Base-by-base conservation (phyloP, 1,284 basidiomycete genomes). In the Ustilago curta region DNA sequence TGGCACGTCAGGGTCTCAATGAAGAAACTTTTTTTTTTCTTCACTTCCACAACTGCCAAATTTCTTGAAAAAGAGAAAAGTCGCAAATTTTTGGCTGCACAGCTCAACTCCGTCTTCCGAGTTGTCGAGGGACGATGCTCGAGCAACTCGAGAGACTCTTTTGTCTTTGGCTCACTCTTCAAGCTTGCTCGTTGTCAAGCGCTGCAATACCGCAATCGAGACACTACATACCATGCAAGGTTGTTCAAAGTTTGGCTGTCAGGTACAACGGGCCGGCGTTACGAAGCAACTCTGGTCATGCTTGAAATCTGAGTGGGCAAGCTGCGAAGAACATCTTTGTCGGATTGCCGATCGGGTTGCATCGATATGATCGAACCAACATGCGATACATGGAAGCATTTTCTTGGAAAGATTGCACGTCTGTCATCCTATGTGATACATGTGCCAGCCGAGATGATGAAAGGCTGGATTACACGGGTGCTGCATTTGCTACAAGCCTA, bases 61-160 rank as follows among this genome's bases (percentile, higher is more conserved):
- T 27, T 2, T 25, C 23, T 29, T 11, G 12, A 47, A 47, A 44
- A 45, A 45, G 2, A 16, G 9, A 49, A 49, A 29, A 48, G 16
- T 12, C 35, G 32, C 31, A 51, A 51, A 48, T 57, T 57, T 57
- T 64, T 42, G 52, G 58, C 58, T 59, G 49, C 48, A 52, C 59
- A 40, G 25, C 29, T 19, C 11, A 48, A 25, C 19, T 57, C 61
- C 61, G 61, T 47, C 18, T 58, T 48, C 62, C 62, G 62, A 49
- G 9, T 52, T 19, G 1, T 52, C 11, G 25, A 37, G 35, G 14
- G 12, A 37, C 35, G 11, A 29, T 42, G 14, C 16, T 40, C 39
- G 16, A 42, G 37, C 7, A 29, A n/a, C 27, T 12, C n/a, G 45
- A 47, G 45, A 47, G 18, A 3, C 27, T 29, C 45, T 29, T 29